A percentile compares a stretch with the other conserved stretches of the same genome.
Conservation (phyloP, 345 rosid genomes). For the Camelina hispida region DNA sequence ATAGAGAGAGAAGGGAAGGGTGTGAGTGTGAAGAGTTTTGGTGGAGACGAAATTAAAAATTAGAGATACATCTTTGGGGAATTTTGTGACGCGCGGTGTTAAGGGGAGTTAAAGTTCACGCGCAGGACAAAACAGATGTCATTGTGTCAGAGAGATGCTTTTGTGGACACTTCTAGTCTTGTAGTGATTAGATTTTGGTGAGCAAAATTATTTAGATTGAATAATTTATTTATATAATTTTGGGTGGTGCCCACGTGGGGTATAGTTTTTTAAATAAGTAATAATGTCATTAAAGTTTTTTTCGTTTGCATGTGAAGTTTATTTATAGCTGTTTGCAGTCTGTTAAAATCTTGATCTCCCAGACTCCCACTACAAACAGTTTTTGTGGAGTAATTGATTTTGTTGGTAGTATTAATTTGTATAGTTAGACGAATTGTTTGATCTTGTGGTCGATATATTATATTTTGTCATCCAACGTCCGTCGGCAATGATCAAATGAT, state of each 20-base stretch:
- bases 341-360: not conserved
- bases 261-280: constrained; percentile 13
- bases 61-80: not conserved
- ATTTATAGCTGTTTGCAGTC: constrained; percentile 1
- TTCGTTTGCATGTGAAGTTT: constrained; percentile 20
- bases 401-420: not conserved
- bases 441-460: not conserved
- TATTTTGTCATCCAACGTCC: not conserved
- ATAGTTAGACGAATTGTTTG: not conserved
- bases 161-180: constrained; percentile 33
- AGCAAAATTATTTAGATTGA: constrained; percentile 12
- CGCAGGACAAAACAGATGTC: constrained; percentile 37
- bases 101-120: not conserved
- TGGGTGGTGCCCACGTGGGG: constrained; percentile 36
- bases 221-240: not conserved
- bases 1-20: constrained; percentile 33
- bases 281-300: constrained; percentile 28
- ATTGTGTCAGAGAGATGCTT: constrained; percentile 40
- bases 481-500: not conserved
- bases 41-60: constrained; percentile 24
- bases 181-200: constrained; percentile 41
- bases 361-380: no score
- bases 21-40: constrained; percentile 25
- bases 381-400: not conserved
- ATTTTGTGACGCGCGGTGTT: constrained; percentile 23